phyloP scores from a whole-genome alignment of 306 rosid species.

The Leucaena leucocephala region DNA sequence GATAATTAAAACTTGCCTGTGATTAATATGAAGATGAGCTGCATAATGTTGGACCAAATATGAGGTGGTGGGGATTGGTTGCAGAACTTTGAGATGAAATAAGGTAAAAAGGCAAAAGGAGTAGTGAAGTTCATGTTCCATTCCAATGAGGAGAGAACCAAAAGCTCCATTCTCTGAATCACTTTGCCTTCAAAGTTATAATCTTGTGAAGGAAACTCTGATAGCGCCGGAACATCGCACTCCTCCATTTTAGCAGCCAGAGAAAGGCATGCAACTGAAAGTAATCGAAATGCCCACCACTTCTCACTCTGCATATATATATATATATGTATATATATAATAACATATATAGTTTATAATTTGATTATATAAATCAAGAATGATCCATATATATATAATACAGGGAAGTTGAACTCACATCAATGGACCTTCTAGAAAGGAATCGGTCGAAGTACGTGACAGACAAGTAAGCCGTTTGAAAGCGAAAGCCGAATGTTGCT shows the following conservation, averaged over 20 bases:
- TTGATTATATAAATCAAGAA: background rate
- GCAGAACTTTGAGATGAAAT: conserved; percentile 56
- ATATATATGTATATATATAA: background rate
- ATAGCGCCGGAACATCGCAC: conserved; percentile 51
- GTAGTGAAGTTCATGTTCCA: conserved; percentile 69
- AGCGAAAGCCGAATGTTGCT: conserved; percentile 65
- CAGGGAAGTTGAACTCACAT: conserved; percentile 51
- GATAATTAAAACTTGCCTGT: conserved; percentile 48
- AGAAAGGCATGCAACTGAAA: conserved; percentile 76
- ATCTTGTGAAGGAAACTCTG: conserved; percentile 56
- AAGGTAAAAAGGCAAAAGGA: conserved; percentile 73
- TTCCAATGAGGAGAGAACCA: conserved; percentile 67
- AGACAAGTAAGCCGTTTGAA: conserved; percentile 81
- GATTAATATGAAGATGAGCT: conserved; percentile 53
- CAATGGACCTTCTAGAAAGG: conserved; percentile 55
- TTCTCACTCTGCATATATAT: conserved; percentile 57
- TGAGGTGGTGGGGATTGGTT: conserved; percentile 45
- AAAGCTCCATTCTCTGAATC: conserved; percentile 78
- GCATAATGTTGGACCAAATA: conserved; percentile 41
- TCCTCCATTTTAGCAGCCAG: conserved; percentile 90
- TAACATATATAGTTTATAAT: background rate
- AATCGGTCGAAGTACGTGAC: conserved; percentile 81
- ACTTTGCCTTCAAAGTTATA: conserved; percentile 51
- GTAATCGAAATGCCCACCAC: conserved; percentile 63
- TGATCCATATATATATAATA: background rate